Evolutionary conservation across 2,329 filamentous ascomycete genomes (phyloP), one percentile per base, ranked within the genome.

Genomic region (Verticillium longisporum): DNA sequence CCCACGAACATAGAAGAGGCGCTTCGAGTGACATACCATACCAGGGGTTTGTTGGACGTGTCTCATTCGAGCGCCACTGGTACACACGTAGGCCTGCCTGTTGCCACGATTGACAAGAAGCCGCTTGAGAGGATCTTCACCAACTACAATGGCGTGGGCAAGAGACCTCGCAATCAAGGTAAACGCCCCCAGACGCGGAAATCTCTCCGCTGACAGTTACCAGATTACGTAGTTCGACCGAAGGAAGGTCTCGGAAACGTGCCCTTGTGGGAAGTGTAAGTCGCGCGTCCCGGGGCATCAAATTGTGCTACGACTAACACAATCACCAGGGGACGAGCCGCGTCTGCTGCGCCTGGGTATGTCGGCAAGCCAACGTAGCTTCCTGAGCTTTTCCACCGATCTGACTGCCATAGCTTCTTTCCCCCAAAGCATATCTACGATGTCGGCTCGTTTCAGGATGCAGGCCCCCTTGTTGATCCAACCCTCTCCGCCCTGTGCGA

Each of bases 121-220:
- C 7, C 33, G 33, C 4, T 60, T 6, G 54, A 56, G 14, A 56
- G 54, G 26, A 60, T 62, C 45, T 62, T 62, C 26, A 62, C 50
- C 9, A 62, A 37, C 31, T 62, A 62, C 21, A 62, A 62, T 13
- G 4, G 50, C 41, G 31, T 56, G 2, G 45, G 56, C 6, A 5
- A 60, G 21, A 10, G 14, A 32, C 10, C 13, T 15, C 6, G 18
- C 4, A 38, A 60, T 55, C 14, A 15, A 33, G 41, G 41, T 60
- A 57, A 15, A 14, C 14, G 1, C 11, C 6, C 15, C 34, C 1
- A 36, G 34, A 10, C 6, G 5, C 34, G 13, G 34, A 3, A 13
- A 6, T 13, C 34, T 13, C 34, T 9, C 9, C 34, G 34, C 50
- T 55, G 34, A 21, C 9, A 26, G 13, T 10, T n/a, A 5, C 26